Conservation (phyloP, 2,329 filamentous ascomycete genomes). For the Aspergillus flavus region DNA sequence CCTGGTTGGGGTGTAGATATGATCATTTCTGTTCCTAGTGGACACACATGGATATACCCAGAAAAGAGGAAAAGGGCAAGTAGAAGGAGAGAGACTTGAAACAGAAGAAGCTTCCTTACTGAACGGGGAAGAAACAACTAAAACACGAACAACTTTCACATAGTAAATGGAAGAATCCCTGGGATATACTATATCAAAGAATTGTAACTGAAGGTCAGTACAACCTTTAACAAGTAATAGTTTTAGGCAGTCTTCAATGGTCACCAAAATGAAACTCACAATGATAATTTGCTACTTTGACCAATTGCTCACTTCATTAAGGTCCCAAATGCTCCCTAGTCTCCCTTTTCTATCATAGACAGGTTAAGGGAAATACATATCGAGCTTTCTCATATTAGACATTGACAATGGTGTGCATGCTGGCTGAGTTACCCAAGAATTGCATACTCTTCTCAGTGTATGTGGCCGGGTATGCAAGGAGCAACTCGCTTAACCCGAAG, state of each 20-base stretch:
- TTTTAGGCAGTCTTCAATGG: neutral
- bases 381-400: neutral
- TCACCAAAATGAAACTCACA: neutral
- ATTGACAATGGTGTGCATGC: neutral
- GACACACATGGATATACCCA: neutral
- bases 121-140: neutral
- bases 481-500: neutral
- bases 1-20: neutral
- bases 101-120: neutral
- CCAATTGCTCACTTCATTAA: neutral
- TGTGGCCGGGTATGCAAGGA: neutral
- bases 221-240: neutral
- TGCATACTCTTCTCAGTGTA: neutral
- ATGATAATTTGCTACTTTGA: neutral
- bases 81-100: neutral
- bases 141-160: neutral
- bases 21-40: neutral
- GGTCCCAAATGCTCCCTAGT: neutral
- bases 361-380: neutral
- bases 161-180: neutral
- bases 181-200: neutral
- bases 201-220: neutral
- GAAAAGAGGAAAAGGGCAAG: neutral
- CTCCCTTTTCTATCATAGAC: neutral
- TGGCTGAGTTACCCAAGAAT: neutral